These are phyloP conservation scores for Tylopilus cervinicoccineus DNA, from an alignment of 768 basidiomycete species.

Conservation along the genomic window DNA sequence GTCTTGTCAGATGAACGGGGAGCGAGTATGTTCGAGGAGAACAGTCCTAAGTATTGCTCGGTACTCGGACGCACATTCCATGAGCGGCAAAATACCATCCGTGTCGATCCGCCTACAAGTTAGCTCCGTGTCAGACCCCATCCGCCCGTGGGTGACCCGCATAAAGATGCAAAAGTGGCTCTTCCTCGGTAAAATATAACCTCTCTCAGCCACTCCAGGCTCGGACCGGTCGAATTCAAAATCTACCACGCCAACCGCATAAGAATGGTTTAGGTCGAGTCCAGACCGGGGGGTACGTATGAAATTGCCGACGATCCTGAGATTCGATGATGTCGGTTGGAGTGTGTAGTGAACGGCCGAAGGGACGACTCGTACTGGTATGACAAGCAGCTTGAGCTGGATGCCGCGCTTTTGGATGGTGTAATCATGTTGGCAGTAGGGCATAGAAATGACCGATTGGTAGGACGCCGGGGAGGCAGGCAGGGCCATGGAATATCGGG, in stretches of 20 bases:
- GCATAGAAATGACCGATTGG: background rate
- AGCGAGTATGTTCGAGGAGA: conserved; percentile 6
- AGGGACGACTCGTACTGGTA: background rate
- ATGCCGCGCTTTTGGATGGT: conserved; percentile 5
- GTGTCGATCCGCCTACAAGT: conserved; percentile 8
- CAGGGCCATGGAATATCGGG: conserved; percentile 1
- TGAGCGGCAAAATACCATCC: background rate
- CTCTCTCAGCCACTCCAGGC: background rate
- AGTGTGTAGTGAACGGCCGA: background rate
- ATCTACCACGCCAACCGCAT: conserved; percentile 8
- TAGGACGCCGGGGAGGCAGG: conserved; percentile 9
- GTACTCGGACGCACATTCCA: background rate
- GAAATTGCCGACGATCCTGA: background rate
- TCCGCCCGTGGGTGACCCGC: background rate
- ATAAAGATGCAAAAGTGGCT: conserved; percentile 4
- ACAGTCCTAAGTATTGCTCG: background rate
- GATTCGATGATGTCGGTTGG: background rate
- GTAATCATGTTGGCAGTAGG: conserved; percentile 1
- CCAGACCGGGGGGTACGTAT: background rate
- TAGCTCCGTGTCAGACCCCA: background rate
- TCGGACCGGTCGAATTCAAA: background rate
- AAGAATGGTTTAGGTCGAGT: background rate
- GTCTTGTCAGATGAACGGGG: background rate
- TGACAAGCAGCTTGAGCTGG: conserved; percentile 4
- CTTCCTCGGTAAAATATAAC: background rate